phyloP scores from a whole-genome alignment of 78 protist species.

The Cavenderia fasciculata region DNA sequence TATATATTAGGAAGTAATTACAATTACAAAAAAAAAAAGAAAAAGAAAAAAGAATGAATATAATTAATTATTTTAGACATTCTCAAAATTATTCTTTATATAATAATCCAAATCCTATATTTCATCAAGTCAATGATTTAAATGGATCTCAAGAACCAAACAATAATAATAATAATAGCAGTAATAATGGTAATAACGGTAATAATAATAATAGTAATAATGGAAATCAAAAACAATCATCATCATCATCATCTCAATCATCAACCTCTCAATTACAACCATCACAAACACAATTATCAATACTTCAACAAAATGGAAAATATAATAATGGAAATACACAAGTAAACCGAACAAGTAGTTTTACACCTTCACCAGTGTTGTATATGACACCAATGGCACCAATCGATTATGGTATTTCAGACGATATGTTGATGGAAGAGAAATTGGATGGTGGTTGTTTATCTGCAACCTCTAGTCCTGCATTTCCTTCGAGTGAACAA shows the following conservation, averaged over 20 bases:
- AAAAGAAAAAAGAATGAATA: slow-evolving; percentile 9
- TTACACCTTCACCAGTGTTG: slow-evolving; percentile 61
- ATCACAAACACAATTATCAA: not conserved
- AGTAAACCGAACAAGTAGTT: not conserved
- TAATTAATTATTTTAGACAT: slow-evolving; percentile 41
- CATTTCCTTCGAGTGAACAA: too few relatives aligned
- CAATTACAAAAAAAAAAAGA: too few relatives aligned
- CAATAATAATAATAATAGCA: too few relatives aligned
- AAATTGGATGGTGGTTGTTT: not conserved
- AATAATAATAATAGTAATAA: slow-evolving; percentile 3
- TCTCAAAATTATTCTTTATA: slow-evolving; percentile 17
- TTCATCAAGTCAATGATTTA: too few relatives aligned
- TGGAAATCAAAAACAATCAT: slow-evolving; percentile 22
- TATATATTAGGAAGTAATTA: not conserved
- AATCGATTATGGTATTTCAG: slow-evolving; percentile 62
- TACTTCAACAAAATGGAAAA: slow-evolving; percentile 1
- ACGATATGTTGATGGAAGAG: slow-evolving; percentile 61
- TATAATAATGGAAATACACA: not conserved
- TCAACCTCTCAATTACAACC: not conserved
- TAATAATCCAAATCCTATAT: too few relatives aligned
- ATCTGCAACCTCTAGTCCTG: too few relatives aligned
- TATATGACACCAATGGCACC: slow-evolving; percentile 80
- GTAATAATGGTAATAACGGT: too few relatives aligned
- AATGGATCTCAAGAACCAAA: too few relatives aligned
- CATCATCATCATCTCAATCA: not conserved